These are phyloP conservation scores for Aspergillus brasiliensis DNA, from an alignment of 2,329 filamentous ascomycete species.

Conservation along the genomic window DNA sequence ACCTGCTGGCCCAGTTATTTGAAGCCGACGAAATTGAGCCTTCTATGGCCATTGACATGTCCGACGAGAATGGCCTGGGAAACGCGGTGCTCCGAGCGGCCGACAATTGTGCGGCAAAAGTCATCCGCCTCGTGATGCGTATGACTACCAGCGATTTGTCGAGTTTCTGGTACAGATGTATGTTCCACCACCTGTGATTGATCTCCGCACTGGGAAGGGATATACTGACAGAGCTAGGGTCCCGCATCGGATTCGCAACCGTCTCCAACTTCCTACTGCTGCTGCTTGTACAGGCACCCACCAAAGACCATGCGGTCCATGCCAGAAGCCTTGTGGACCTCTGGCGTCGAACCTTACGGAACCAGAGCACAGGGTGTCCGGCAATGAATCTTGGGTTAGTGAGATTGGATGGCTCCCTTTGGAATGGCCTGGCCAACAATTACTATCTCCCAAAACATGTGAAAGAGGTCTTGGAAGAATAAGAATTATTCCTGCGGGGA, in stretches of 20 bases:
- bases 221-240: conserved; percentile 26
- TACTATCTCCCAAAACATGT: conserved; percentile 32
- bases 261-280: conserved; percentile 38
- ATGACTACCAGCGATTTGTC: conserved; percentile 32
- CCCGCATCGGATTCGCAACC: conserved; percentile 37
- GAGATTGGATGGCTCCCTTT: conserved; percentile 34
- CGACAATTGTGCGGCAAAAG: conserved; percentile 34
- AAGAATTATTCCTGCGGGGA: no score
- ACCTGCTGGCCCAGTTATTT: conserved; percentile 28
- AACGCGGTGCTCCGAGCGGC: conserved; percentile 32
- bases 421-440: conserved; percentile 27
- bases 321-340: conserved; percentile 32
- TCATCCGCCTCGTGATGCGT: conserved; percentile 31
- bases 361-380: conserved; percentile 32
- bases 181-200: conserved; percentile 5
- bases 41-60: conserved; percentile 27
- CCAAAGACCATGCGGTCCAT: conserved; percentile 26
- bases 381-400: conserved; percentile 35
- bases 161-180: conserved; percentile 39
- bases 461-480: conserved; percentile 16
- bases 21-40: conserved; percentile 24
- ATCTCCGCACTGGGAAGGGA: no score
- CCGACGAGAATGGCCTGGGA: conserved; percentile 27
- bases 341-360: conserved; percentile 33
- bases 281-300: conserved; percentile 35